These are phyloP conservation scores for Ophiocordyceps sinensis DNA, from an alignment of 2,329 filamentous ascomycete species.

Conservation along the genomic window DNA sequence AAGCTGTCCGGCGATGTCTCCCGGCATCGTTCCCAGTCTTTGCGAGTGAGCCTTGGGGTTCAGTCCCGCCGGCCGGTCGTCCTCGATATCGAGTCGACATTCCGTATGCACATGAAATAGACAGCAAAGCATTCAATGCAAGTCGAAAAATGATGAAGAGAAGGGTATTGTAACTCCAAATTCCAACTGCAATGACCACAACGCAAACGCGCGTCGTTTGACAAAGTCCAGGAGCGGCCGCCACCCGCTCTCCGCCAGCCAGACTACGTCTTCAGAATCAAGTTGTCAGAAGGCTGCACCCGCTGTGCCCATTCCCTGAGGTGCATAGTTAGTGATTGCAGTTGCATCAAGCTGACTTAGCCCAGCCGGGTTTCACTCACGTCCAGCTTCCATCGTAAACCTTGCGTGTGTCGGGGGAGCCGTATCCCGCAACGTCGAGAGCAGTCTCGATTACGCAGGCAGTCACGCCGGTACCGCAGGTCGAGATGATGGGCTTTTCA, in stretches of 20 bases:
- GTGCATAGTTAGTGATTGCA: constrained; percentile 11
- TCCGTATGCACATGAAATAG: background rate
- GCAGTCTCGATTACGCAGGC: constrained; percentile 84
- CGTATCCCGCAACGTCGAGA: constrained; percentile 63
- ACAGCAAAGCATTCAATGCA: background rate
- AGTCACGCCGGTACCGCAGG: constrained; percentile 88
- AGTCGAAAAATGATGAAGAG: background rate
- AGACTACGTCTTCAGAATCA: constrained; percentile 41
- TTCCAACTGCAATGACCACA: background rate
- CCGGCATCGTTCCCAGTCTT: too few species aligned
- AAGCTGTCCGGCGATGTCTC: too few species aligned
- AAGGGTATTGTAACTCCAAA: constrained; percentile 1
- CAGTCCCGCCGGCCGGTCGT: too few species aligned
- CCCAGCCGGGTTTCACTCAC: constrained; percentile 37
- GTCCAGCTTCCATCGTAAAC: constrained; percentile 98
- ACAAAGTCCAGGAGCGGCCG: background rate
- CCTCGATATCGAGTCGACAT: too few species aligned
- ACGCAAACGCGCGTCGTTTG: background rate
- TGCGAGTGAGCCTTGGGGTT: too few species aligned
- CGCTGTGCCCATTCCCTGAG: constrained; percentile 54
- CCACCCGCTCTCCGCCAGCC: background rate
- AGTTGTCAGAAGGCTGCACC: constrained; percentile 43
- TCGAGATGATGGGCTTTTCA: constrained; percentile 67
- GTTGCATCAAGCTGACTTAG: background rate
- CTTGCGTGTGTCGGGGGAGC: constrained; percentile 48